Conservation (phyloP, 2,329 filamentous ascomycete genomes). For the Scytalidium lignicola region DNA sequence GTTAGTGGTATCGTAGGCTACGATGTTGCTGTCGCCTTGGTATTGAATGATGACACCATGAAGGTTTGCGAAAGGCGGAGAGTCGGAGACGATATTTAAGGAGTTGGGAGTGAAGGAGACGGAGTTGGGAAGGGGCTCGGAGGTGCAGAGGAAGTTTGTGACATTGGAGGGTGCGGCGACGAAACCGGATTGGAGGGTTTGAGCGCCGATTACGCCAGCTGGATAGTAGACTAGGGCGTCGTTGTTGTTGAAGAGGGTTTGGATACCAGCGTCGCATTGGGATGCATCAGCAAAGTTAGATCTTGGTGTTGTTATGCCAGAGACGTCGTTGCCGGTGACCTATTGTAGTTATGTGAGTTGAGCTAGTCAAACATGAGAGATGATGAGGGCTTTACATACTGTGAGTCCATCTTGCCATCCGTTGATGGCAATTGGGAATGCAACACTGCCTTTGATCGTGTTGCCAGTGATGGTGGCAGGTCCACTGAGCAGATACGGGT, state of each 20-base stretch:
- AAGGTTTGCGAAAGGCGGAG: slow-evolving; percentile 13
- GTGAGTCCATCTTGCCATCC: slow-evolving; percentile 21
- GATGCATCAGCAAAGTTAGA: slow-evolving; percentile 18
- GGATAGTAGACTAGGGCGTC: slow-evolving; percentile 19
- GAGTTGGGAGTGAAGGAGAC: slow-evolving; percentile 12
- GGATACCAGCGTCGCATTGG: slow-evolving; percentile 12
- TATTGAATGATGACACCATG: slow-evolving; percentile 18
- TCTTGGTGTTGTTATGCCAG: slow-evolving; percentile 12
- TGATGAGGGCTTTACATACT: not conserved
- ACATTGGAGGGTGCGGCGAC: slow-evolving; percentile 14
- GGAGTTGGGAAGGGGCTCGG: slow-evolving; percentile 12
- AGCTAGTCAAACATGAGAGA: not conserved
- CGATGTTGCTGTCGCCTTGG: slow-evolving; percentile 23
- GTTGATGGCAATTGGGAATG: slow-evolving; percentile 22
- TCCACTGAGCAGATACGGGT: slow-evolving; percentile 12
- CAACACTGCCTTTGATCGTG: slow-evolving; percentile 15
- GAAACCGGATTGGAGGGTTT: slow-evolving; percentile 18
- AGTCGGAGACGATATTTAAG: slow-evolving; percentile 15
- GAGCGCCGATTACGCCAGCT: slow-evolving; percentile 12
- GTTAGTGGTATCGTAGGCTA: slow-evolving; percentile 12
- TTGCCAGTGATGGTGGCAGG: slow-evolving; percentile 17
- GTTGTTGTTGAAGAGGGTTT: slow-evolving; percentile 16
- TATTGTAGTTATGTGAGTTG: not conserved
- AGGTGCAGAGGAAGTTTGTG: slow-evolving; percentile 22
- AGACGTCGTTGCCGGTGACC: slow-evolving; percentile 19